Evolutionary conservation across 1,139 yeast species (phyloP).

Genomic region (Eremothecium cymbalariae): DNA sequence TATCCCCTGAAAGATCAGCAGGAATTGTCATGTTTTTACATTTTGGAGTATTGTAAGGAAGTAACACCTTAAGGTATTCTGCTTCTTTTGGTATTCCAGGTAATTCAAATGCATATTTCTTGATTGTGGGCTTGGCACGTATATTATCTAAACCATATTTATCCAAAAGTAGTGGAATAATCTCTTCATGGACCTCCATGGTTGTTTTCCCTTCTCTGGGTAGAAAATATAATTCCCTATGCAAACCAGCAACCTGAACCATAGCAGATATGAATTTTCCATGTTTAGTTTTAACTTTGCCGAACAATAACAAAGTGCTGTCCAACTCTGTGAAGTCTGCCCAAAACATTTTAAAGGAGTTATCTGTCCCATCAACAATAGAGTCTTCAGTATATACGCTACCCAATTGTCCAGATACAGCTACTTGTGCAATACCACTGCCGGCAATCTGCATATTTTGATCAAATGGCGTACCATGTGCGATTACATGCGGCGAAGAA

Average conservation of each 20-base stretch:
- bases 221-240: constrained; percentile 66
- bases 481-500: too few relatives aligned
- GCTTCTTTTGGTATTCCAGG: constrained; percentile 72
- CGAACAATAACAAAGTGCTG: constrained; percentile 65
- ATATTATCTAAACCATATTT: constrained; percentile 54
- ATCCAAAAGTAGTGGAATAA: constrained; percentile 54
- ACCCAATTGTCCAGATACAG: too few relatives aligned
- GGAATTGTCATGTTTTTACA: constrained; percentile 47
- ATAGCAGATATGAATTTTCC: constrained; percentile 61
- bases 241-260: constrained; percentile 64
- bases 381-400: too few relatives aligned
- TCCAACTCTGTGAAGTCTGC: constrained; percentile 79
- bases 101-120: constrained; percentile 84
- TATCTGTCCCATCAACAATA: constrained; percentile 37
- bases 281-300: constrained; percentile 60
- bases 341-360: constrained; percentile 74
- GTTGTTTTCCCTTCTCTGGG: constrained; percentile 53
- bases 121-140: constrained; percentile 61
- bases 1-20: constrained; percentile 59
- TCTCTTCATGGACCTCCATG: constrained; percentile 70
- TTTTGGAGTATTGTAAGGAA: constrained; percentile 62
- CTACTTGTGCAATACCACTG: too few relatives aligned
- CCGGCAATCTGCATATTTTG: too few relatives aligned
- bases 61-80: constrained; percentile 68
- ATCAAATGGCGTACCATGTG: too few relatives aligned